Evolutionary conservation across 1,284 basidiomycete species (phyloP).

Genomic region (Moesziomyces sp.): DNA sequence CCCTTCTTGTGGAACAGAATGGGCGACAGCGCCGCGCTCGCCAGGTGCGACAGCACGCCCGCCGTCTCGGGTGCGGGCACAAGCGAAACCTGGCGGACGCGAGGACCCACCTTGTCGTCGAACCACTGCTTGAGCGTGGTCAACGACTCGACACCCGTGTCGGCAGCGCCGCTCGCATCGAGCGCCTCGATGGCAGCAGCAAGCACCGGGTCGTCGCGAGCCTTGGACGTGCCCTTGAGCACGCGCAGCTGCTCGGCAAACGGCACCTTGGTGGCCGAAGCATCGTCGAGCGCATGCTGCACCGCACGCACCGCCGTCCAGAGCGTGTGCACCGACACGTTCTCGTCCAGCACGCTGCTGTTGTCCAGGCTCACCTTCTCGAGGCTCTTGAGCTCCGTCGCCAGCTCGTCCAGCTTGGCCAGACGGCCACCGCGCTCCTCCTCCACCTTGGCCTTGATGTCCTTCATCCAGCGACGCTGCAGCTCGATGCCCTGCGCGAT

Average conservation of each 20-base stretch:
- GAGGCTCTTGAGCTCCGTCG: slow-evolving; percentile 87
- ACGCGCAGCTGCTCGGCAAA: slow-evolving; percentile 91
- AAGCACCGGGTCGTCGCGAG: slow-evolving; percentile 72
- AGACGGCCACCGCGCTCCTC: slow-evolving; percentile 94
- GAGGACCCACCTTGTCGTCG: slow-evolving; percentile 82
- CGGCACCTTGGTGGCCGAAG: slow-evolving; percentile 74
- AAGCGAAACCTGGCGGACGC: slow-evolving; percentile 85
- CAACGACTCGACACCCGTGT: slow-evolving; percentile 86
- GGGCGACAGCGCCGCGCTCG: slow-evolving; percentile 79
- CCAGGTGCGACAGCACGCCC: slow-evolving; percentile 86
- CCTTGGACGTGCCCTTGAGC: slow-evolving; percentile 75
- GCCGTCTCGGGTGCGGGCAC: slow-evolving; percentile 80
- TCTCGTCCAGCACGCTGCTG: slow-evolving; percentile 86
- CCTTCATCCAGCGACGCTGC: slow-evolving; percentile 93
- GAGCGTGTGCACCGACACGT: slow-evolving; percentile 83
- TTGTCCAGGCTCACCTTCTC: slow-evolving; percentile 92
- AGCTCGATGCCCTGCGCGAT: slow-evolving; percentile 96
- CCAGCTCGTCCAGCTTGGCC: slow-evolving; percentile 91
- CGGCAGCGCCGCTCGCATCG: slow-evolving; percentile 79
- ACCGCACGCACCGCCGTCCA: slow-evolving; percentile 68
- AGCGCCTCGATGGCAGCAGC: slow-evolving; percentile 52
- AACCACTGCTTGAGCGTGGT: slow-evolving; percentile 91
- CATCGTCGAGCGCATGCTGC: slow-evolving; percentile 71
- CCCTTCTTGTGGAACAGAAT: slow-evolving; percentile 82
- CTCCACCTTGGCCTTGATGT: slow-evolving; percentile 95